Evolutionary conservation across 192 early-diverging fungal genomes (phyloP).

Genomic region (Allomyces javanicus): DNA sequence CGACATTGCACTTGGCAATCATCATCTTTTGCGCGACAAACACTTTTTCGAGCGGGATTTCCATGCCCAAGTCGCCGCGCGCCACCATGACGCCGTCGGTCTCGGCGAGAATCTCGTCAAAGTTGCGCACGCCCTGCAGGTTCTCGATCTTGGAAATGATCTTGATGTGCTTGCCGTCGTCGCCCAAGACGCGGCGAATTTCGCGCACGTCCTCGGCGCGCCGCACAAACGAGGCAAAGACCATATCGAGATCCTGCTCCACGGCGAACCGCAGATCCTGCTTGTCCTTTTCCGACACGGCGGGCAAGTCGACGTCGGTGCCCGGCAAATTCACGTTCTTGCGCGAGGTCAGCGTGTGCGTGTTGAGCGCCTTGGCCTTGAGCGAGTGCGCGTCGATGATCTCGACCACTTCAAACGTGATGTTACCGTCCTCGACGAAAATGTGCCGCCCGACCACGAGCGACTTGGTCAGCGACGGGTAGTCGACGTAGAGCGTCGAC

Average conservation of each 20-base stretch:
- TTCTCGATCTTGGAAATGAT: constrained; percentile 97
- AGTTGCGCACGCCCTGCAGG: constrained; percentile 92
- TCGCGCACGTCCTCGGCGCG: constrained; percentile 73
- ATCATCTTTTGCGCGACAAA: constrained; percentile 96
- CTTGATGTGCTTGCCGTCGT: constrained; percentile 66
- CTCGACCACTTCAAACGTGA: constrained; percentile 83
- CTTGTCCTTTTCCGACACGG: constrained; percentile 89
- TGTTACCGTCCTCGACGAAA: constrained; percentile 86
- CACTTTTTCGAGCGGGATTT: constrained; percentile 83
- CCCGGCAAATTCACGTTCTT: constrained; percentile 94
- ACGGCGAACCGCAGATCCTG: constrained; percentile 76
- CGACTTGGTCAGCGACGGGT: constrained; percentile 55
- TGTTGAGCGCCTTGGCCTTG: constrained; percentile 57
- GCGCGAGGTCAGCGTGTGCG: constrained; percentile 69
- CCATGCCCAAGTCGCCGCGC: constrained; percentile 93
- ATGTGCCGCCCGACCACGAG: constrained; percentile 52
- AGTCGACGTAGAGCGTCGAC: constrained; percentile 59
- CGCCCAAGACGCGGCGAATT: constrained; percentile 67
- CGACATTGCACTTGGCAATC: constrained; percentile 92
- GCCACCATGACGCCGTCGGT: constrained; percentile 98
- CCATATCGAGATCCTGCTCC: constrained; percentile 78
- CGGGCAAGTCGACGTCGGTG: constrained; percentile 77
- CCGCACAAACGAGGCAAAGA: constrained; percentile 95
- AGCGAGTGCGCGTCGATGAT: constrained; percentile 24
- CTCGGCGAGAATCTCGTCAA: constrained; percentile 87